A percentile compares a stretch with the other conserved stretches of the same genome.
These are phyloP conservation scores for Cladobotryum protrusum DNA, from an alignment of 2,329 filamentous ascomycete genomes.

Conservation along the genomic window DNA sequence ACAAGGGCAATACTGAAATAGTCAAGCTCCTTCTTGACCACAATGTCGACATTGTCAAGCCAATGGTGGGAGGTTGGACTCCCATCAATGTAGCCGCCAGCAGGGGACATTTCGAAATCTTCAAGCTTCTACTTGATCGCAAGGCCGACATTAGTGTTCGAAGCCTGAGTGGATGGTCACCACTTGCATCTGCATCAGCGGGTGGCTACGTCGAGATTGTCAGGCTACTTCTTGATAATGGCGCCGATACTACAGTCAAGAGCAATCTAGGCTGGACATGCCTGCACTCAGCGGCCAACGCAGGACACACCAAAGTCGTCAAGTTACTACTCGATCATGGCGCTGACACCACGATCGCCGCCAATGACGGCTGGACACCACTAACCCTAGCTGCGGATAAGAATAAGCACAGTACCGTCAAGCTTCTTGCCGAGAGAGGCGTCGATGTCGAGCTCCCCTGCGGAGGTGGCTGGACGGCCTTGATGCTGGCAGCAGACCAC, in stretches of 20 bases:
- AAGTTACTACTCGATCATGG: constrained; percentile 9
- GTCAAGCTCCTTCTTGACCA: constrained; percentile 1
- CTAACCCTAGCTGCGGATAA: constrained; percentile 7
- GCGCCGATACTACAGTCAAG: constrained; percentile 2
- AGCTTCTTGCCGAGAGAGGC: constrained; percentile 2
- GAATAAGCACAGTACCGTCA: not conserved
- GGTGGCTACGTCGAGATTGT: constrained; percentile 5
- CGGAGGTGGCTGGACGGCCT: constrained; percentile 7
- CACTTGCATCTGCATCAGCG: constrained; percentile 2
- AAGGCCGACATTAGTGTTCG: constrained; percentile 4
- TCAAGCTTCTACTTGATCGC: constrained; percentile 5
- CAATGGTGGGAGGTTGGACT: constrained; percentile 2
- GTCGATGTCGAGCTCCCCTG: constrained; percentile 4
- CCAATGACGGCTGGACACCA: constrained; percentile 3
- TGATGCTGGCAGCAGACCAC: constrained; percentile 8
- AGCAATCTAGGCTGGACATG: constrained; percentile 7
- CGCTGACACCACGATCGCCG: not conserved
- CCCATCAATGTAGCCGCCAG: constrained; percentile 6
- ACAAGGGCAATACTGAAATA: constrained; percentile 3
- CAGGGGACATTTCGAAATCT: not conserved
- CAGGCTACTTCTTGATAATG: constrained; percentile 7
- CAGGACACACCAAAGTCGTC: constrained; percentile 5
- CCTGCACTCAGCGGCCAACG: constrained; percentile 8
- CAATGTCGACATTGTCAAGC: not conserved
- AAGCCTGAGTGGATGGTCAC: constrained; percentile 1